Evolutionary conservation across 1,284 basidiomycete species (phyloP).

Genomic region (Naganishia albida): DNA sequence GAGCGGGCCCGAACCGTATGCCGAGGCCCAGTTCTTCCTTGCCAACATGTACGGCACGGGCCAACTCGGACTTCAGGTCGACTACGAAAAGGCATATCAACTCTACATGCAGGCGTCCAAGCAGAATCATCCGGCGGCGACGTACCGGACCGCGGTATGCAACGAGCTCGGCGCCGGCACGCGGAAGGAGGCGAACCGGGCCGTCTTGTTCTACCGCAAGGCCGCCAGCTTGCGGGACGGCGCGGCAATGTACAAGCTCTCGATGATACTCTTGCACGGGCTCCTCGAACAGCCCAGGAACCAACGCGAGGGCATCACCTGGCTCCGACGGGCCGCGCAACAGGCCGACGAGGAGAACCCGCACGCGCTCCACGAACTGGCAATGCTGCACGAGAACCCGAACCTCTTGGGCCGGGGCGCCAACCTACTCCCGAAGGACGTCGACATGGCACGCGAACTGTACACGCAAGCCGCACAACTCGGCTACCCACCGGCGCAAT

Average conservation of each 20-base stretch:
- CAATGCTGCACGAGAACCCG: slow-evolving; percentile 77
- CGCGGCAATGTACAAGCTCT: slow-evolving; percentile 98
- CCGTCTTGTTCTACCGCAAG: slow-evolving; percentile 95
- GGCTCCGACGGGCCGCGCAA: slow-evolving; percentile 91
- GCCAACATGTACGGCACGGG: slow-evolving; percentile 98
- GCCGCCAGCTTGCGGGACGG: slow-evolving; percentile 94
- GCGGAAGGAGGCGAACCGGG: slow-evolving; percentile 78
- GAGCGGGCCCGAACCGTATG: slow-evolving; percentile 58
- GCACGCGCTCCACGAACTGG: slow-evolving; percentile 96
- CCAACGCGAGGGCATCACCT: slow-evolving; percentile 86
- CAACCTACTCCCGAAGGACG: slow-evolving; percentile 55
- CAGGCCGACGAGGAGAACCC: slow-evolving; percentile 99
- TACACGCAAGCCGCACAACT: slow-evolving; percentile 91
- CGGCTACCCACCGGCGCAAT: slow-evolving; percentile 90
- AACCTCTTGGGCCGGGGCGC: slow-evolving; percentile 9
- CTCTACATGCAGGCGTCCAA: slow-evolving; percentile 97
- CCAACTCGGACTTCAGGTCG: slow-evolving; percentile 87
- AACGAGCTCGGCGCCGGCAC: slow-evolving; percentile 99
- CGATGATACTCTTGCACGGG: slow-evolving; percentile 89
- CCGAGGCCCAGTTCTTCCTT: slow-evolving; percentile 98
- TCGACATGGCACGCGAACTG: slow-evolving; percentile 73
- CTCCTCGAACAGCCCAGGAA: slow-evolving; percentile 81
- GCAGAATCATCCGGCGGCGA: slow-evolving; percentile 92
- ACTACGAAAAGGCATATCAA: slow-evolving; percentile 97
- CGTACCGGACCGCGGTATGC: slow-evolving; percentile 96